Base-by-base conservation (phyloP, 176 grass and related monocot genomes). In the Oryza rufipogon region DNA sequence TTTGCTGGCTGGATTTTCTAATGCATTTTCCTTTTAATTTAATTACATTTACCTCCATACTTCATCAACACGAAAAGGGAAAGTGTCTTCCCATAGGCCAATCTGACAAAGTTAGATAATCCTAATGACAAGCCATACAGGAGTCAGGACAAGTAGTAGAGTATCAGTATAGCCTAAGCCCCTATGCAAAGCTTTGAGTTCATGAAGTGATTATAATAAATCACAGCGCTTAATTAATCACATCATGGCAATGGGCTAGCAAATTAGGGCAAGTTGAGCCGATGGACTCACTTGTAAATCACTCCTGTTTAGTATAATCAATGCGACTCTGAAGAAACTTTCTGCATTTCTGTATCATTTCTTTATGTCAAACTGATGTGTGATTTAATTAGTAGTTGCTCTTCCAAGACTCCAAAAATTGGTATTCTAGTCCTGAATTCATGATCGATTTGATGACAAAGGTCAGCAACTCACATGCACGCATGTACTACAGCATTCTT, bases 391-490 rank as follows among this genome's bases (percentile, higher is more conserved):
- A 44, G 42, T 44, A 63, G 58, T 58, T 20, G 52, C 47, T 41
- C 39, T 52, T 49, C 49, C 49, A 52, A 52, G 49, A 52, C 17
- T 20, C 17, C 17, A 58, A 58, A 20, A 56, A 19, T 20, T 58
- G 17, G 51, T 61, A 22, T 61, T 10, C 19, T n/a, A 61, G 56
- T 61, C 56, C 56, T 3, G 56, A 61, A 61, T 61, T 61, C 20
- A 17, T 36, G 73, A 48, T 34, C 14, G 15, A 10, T n/a, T 30
- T 17, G 64, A 32, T 65, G 41, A 49, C 44, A 80, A 49, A 80
- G 42, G 77, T 68, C 77, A 79, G 77, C 64, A 68, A 68, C 46
- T 74, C 30, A 52, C 72, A 48, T 61, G 56, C 56, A 22, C 20
- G 56, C 56, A 61, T 61, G 56, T 61, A 41, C 39, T 41, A 41